Conservation (phyloP, 192 early-diverging fungal genomes). For the Linderina pennispora region DNA sequence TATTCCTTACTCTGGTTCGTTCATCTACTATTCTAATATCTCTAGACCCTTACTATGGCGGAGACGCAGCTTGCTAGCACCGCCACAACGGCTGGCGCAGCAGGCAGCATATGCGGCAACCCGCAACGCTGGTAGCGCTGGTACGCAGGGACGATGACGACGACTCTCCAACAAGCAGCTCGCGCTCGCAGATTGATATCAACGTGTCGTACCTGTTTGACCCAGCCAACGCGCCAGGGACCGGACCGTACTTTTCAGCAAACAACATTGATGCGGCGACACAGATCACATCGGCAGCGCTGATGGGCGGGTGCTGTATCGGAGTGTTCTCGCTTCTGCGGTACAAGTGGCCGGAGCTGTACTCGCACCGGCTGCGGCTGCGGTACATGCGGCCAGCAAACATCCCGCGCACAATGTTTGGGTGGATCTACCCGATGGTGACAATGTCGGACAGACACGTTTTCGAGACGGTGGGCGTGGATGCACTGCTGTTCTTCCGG, state of each 20-base stretch:
- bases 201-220: constrained; percentile 28
- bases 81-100: no score
- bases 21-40: no score
- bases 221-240: constrained; percentile 43
- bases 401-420: constrained; percentile 38
- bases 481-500: constrained; percentile 39
- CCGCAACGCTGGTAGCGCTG: no score
- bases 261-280: constrained; percentile 46
- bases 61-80: no score
- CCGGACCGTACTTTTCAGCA: constrained; percentile 33
- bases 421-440: constrained; percentile 41
- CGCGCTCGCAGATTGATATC: constrained; percentile 18
- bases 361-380: constrained; percentile 45
- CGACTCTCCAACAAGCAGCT: not conserved
- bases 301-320: constrained; percentile 31
- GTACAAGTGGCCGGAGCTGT: constrained; percentile 41
- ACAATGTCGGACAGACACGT: constrained; percentile 46
- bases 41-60: no score
- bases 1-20: no score
- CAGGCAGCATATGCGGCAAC: no score
- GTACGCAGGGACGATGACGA: not conserved
- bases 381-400: constrained; percentile 41
- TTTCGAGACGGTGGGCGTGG: constrained; percentile 45
- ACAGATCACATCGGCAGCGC: constrained; percentile 38
- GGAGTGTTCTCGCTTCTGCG: constrained; percentile 40